Evolutionary conservation across 805 yeast genomes (phyloP).

Genomic region (Millerozyma miso): DNA sequence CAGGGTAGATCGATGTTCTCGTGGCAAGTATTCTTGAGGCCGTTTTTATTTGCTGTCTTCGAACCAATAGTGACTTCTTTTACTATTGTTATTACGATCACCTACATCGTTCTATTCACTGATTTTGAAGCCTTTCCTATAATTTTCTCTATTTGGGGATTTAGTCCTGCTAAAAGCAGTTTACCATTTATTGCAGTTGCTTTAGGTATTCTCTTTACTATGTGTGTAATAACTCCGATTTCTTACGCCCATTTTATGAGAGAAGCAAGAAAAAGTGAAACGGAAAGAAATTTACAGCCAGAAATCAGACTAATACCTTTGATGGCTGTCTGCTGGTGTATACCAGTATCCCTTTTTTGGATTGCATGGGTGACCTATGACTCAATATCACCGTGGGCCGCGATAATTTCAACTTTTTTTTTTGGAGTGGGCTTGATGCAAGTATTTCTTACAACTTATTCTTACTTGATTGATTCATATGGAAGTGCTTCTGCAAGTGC

Average conservation of each 20-base stretch:
- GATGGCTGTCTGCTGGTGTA: not conserved
- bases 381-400: not conserved
- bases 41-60: constrained; percentile 18
- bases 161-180: constrained; percentile 52
- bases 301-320: not conserved
- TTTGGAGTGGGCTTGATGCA: not conserved
- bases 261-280: constrained; percentile 12
- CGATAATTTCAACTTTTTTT: constrained; percentile 1
- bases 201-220: constrained; percentile 64
- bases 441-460: not conserved
- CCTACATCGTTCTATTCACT: constrained; percentile 23
- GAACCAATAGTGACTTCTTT: constrained; percentile 4
- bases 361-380: not conserved
- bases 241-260: constrained; percentile 48
- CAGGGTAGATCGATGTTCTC: constrained; percentile 5
- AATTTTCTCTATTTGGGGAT: constrained; percentile 43
- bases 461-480: not conserved
- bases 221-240: constrained; percentile 59
- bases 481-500: not conserved
- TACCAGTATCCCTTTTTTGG: constrained; percentile 1
- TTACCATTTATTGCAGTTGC: constrained; percentile 46
- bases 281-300: not conserved
- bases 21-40: constrained; percentile 22
- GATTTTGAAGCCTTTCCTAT: constrained; percentile 33
- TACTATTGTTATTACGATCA: constrained; percentile 7